phyloP scores from a whole-genome alignment of 805 yeast species.

The Cyberlindnera galapagoensis region DNA sequence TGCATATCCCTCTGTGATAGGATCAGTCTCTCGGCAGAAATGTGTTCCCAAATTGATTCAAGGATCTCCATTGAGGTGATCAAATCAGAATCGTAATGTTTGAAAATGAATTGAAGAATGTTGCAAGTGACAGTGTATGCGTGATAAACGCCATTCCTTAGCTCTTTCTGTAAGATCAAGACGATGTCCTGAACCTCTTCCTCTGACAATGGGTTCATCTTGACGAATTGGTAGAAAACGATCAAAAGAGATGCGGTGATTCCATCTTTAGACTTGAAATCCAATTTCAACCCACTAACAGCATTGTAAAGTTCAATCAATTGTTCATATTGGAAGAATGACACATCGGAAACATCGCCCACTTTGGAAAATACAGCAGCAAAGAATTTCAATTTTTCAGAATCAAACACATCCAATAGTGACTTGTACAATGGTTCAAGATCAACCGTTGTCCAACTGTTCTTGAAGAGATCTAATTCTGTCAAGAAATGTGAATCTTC shows the following conservation, averaged over 20 bases:
- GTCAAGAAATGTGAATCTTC: constrained; percentile 18
- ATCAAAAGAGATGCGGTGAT: constrained; percentile 23
- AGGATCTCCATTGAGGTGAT: constrained; percentile 29
- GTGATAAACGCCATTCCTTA: constrained; percentile 10
- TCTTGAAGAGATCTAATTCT: constrained; percentile 20
- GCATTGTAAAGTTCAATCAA: constrained; percentile 7
- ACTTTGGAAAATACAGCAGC: constrained; percentile 18
- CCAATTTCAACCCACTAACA: not conserved
- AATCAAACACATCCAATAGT: constrained; percentile 14
- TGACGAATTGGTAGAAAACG: constrained; percentile 17
- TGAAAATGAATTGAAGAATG: constrained; percentile 14
- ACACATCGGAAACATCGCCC: constrained; percentile 8
- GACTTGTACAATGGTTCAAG: constrained; percentile 14
- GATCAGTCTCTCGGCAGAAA: constrained; percentile 53
- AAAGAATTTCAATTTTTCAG: constrained; percentile 26
- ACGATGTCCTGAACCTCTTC: constrained; percentile 16
- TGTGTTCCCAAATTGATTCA: constrained; percentile 47
- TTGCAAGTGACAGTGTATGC: constrained; percentile 11
- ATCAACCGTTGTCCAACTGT: constrained; percentile 24
- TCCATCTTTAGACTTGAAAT: constrained; percentile 27
- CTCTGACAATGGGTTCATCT: constrained; percentile 14
- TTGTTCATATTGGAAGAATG: constrained; percentile 11
- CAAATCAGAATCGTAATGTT: constrained; percentile 16
- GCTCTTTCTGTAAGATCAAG: constrained; percentile 12
- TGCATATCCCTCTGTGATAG: constrained; percentile 64